Base-by-base conservation (phyloP, 805 yeast genomes). In the Cyberlindnera amylophila region DNA sequence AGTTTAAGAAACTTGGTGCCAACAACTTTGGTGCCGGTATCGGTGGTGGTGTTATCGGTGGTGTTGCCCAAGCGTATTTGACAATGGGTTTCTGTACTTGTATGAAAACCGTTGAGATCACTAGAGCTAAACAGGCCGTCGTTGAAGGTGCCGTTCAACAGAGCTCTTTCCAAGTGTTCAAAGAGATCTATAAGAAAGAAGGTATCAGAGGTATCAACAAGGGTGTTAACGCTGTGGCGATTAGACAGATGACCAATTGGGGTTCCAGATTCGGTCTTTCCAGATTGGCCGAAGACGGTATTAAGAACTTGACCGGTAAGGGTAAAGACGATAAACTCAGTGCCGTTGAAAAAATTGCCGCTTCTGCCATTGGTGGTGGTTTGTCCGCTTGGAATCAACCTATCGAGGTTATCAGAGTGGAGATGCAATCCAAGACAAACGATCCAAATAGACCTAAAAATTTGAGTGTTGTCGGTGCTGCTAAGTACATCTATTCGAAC, bases 371-470 rank as follows among this genome's bases (percentile, higher is more conserved):
- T 49, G 99, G 99, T 77, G 99, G 99, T 70, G 97, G 96, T 51
- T 77, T 93, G 51, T 81, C 91, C 46, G 96, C 98, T 14, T 93
- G 99, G 98, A 93, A 93, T 69, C 99, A 93, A 70, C 99, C 98
- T 31, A 89, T 93, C 58, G 99, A 93, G 70, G 99, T 93, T 41
- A 85, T 90, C 53, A 81, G 99, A 66, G 96, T 93, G 15, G 99
- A 93, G 69, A 89, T 93, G 97, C 99, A 93, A 70, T 84, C 95
- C 44, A 84, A 85, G 71, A 88, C 90, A n/a, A 70, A 66, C 37
- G 98, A 91, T 68, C 96, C 97, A 54, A 88, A 88, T 63, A 83
- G 97, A 69, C 99, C 98, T 46, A 84, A 86, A 70, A 90, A 91
- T 49, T 74, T 91, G 64, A 77, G 84, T 40, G 96, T 93, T 24